These are phyloP conservation scores for Carex kokanica DNA, from an alignment of 176 grass and related monocot genomes.

Conservation along the genomic window DNA sequence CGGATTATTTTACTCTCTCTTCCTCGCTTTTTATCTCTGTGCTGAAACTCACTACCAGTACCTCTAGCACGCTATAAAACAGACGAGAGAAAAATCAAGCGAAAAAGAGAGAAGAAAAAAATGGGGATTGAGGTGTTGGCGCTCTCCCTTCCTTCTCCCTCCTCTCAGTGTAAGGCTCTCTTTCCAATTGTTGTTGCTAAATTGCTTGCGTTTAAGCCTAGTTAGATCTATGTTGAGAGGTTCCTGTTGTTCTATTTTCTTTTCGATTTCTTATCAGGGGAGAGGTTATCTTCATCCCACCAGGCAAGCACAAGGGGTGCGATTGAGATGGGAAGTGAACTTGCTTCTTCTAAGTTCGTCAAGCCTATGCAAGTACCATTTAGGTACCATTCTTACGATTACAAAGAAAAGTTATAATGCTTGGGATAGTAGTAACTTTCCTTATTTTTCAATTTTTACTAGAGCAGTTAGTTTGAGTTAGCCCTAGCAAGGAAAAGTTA, in stretches of 20 bases:
- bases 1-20: slow-evolving; percentile 33
- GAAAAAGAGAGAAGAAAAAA: background rate
- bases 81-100: background rate
- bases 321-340: slow-evolving; percentile 54
- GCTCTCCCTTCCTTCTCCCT: slow-evolving; percentile 42
- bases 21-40: background rate
- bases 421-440: background rate
- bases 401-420: background rate
- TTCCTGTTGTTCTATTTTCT: background rate
- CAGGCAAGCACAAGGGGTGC: slow-evolving; percentile 76
- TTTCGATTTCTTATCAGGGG: slow-evolving; percentile 30
- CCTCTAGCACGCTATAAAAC: background rate
- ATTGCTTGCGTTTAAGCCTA: background rate
- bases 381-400: slow-evolving; percentile 19
- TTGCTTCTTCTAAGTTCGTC: slow-evolving; percentile 53
- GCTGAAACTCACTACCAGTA: background rate
- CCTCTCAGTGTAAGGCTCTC: slow-evolving; percentile 35
- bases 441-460: background rate
- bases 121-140: slow-evolving; percentile 54
- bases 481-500: no score
- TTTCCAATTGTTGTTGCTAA: background rate
- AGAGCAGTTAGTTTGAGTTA: background rate
- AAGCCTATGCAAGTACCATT: slow-evolving; percentile 29
- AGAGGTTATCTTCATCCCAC: slow-evolving; percentile 61
- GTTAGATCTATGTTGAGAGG: slow-evolving; percentile 1